Evolutionary conservation across 2,329 filamentous ascomycete species (phyloP).

Genomic region (Talaromyces amestolkiae): DNA sequence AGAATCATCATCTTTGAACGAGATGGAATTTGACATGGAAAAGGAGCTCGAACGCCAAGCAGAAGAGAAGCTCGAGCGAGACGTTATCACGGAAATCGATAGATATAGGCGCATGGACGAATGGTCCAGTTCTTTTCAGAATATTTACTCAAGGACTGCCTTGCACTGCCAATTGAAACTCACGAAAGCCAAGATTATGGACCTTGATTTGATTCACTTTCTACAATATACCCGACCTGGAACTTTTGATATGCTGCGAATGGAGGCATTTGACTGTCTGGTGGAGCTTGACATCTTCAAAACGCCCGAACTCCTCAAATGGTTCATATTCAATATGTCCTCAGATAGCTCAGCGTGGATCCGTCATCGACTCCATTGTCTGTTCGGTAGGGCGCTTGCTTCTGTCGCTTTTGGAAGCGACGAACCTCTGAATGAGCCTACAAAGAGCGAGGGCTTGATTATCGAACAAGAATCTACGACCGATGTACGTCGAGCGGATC

Average conservation of each 20-base stretch:
- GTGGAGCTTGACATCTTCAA: slow-evolving; percentile 55
- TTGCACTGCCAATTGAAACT: slow-evolving; percentile 59
- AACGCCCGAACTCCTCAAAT: slow-evolving; percentile 52
- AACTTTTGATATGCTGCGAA: slow-evolving; percentile 59
- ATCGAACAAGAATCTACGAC: slow-evolving; percentile 57
- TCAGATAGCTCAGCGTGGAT: slow-evolving; percentile 59
- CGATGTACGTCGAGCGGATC: slow-evolving; percentile 52
- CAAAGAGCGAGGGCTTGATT: slow-evolving; percentile 48
- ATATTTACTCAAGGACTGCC: slow-evolving; percentile 61
- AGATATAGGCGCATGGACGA: slow-evolving; percentile 64
- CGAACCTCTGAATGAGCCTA: slow-evolving; percentile 32
- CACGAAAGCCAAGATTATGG: slow-evolving; percentile 53
- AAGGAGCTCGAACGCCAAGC: slow-evolving; percentile 50
- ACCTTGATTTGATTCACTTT: slow-evolving; percentile 56
- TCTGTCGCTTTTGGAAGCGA: slow-evolving; percentile 58
- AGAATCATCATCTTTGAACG: slow-evolving; percentile 36
- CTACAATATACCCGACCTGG: slow-evolving; percentile 60
- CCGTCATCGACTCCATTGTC: slow-evolving; percentile 50
- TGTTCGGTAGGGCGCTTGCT: slow-evolving; percentile 57
- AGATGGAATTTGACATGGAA: slow-evolving; percentile 47
- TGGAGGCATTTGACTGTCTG: slow-evolving; percentile 59
- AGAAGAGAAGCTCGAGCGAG: slow-evolving; percentile 55
- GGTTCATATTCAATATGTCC: slow-evolving; percentile 57
- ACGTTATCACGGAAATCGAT: slow-evolving; percentile 61
- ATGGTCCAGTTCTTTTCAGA: slow-evolving; percentile 65